Evolutionary conservation across 129 eudicot species (phyloP).

Genomic region (Escallonia rubra): DNA sequence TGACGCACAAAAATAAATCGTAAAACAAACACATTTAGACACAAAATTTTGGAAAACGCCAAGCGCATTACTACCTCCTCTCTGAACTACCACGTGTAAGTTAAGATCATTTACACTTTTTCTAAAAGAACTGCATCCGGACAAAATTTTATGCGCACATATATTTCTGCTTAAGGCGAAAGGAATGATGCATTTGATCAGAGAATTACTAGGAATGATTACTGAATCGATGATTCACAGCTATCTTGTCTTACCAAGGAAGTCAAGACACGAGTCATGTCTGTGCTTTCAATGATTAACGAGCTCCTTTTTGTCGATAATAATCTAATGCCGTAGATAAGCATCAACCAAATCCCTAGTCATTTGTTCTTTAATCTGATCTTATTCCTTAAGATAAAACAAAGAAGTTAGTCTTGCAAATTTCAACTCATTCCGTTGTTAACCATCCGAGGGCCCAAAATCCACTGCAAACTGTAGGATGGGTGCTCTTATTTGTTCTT

Average conservation of each 20-base stretch:
- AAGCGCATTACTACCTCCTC: too few species aligned
- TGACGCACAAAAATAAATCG: too few species aligned
- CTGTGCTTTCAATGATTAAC: not conserved
- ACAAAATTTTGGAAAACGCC: too few species aligned
- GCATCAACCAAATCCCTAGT: not conserved
- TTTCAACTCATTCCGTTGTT: not conserved
- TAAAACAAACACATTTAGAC: too few species aligned
- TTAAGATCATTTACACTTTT: not conserved
- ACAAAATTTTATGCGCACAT: too few species aligned
- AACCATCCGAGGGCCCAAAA: not conserved
- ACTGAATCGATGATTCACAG: not conserved
- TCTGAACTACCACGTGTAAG: not conserved
- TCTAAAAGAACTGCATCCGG: not conserved
- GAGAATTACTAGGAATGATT: too few species aligned
- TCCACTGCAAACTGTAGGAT: not conserved
- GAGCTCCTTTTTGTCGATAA: not conserved
- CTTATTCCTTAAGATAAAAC: not conserved
- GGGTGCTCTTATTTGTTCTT: too few species aligned
- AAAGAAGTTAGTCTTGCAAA: not conserved
- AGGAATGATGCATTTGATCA: too few species aligned
- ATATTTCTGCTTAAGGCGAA: too few species aligned
- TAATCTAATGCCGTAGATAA: not conserved
- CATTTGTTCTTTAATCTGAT: not conserved
- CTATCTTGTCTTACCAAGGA: slow-evolving; percentile 9
- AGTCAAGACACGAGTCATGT: slow-evolving; percentile 2